Evolutionary conservation across 768 basidiomycete genomes (phyloP), one percentile per base, ranked within the genome.

Genomic region (Mycena alexandri): DNA sequence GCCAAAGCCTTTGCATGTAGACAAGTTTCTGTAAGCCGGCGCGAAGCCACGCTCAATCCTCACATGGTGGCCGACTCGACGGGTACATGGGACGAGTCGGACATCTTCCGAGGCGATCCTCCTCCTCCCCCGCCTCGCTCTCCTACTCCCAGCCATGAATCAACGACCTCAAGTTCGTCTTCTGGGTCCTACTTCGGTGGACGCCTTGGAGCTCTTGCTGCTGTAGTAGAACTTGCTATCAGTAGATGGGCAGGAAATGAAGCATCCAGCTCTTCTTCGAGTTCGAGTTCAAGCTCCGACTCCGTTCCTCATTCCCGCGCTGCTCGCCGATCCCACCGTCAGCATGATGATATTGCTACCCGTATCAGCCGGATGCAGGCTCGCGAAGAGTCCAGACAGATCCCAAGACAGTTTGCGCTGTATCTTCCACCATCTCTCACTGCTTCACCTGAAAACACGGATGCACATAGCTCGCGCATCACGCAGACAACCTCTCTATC

Each of bases 191-290:
- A 83, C 12, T 81, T 81, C 51, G 81, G 79, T 33, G 80, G 84
- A 29, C 79, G 81, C 7, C 79, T 87, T 36, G 87, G 86, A 10
- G 82, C 84, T 22, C 81, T 89, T 36, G 84, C 90, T 21, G 84
- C 89, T 2, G 85, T 90, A 42, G 84, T 93, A 12, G 92, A 93
- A 70, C 82, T 85, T 54, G 91, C 91, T 9, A 91, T 93, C 65
- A 79, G 89, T 42, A 85, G 88, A 65, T 93, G 92, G 92, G 90
- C 91, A 22, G 82, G 87, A 67, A 82, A 83, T 46, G 83, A 82
- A 73, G 79, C 80, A 2, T 78, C 79, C 5, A 67, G 62, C 34
- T 76, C 76, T 17, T 74, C 76, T 17, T 75, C 77, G n/a, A 56
- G 55, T 56, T 57, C 56, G 5, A 38, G 38, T 14, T 77, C 75